Evolutionary conservation across 2,329 filamentous ascomycete genomes (phyloP), one percentile per base, ranked within the genome.

Genomic region (Orbilia blumenaviensis): DNA sequence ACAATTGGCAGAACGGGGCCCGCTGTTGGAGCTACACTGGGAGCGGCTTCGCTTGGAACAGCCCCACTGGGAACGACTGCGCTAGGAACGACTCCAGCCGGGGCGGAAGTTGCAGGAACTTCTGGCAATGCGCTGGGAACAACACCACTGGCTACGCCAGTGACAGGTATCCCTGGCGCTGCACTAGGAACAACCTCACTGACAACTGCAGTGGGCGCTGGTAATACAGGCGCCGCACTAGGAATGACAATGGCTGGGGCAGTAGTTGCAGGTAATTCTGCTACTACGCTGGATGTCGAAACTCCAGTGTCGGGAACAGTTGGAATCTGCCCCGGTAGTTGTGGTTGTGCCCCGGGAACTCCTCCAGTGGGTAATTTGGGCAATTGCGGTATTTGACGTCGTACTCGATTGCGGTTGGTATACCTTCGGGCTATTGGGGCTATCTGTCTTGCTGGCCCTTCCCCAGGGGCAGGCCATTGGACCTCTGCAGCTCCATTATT

Each of bases 361-460:
- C 50, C 50, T 12, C 12, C 32, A 9, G 29, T 61, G 6, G 54
- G 21, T 27, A 60, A 2, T 10, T n/a, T 2, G 18, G 56, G 56
- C 25, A 61, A 29, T 29, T 42, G 36, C 14, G 36, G 56, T 44
- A 44, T 44, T 9, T 61, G 56, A 29, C 36, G 41, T 10, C 38
- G 60, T 32, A 34, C 60, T 23, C 27, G 21, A 23, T 32, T 44
- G 18, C 66, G 66, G 18, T 58, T 56, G 9, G 34, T 34, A 16
- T 50, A 52, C 14, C 46, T 62, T 44, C 54, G 42, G n/a, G 54
- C 66, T 2, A 69, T 54, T n/a, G 14, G 66, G 23, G 18, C 46
- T 56, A 25, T 18, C 46, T 25, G 18, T n/a, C 36, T 41, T n/a
- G n/a, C n/a, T n/a, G n/a, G n/a, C n/a, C n/a, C n/a, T n/a, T n/a